These are phyloP conservation scores for Podila horticola DNA, from an alignment of 192 early-diverging fungal genomes.

Conservation along the genomic window DNA sequence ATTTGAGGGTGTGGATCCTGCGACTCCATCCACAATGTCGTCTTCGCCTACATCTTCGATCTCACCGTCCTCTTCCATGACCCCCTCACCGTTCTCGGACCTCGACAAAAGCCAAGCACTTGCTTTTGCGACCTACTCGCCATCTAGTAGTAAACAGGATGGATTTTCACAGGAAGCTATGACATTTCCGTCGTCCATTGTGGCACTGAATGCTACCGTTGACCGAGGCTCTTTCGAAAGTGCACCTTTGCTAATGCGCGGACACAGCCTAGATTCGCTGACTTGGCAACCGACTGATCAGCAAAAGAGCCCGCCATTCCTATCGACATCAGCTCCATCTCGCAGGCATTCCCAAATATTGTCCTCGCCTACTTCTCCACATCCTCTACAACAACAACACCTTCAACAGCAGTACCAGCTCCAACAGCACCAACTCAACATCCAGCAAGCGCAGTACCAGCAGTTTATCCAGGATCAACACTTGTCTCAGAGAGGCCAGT, in stretches of 20 bases:
- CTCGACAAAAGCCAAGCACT: not conserved
- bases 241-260: slow-evolving; percentile 14
- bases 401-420: not conserved
- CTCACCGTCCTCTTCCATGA: slow-evolving; percentile 15
- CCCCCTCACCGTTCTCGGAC: slow-evolving; percentile 5
- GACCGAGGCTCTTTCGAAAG: not conserved
- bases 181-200: not conserved
- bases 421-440: not conserved
- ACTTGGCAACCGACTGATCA: slow-evolving; percentile 1
- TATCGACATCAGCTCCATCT: not conserved
- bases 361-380: not conserved
- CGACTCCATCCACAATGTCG: not conserved
- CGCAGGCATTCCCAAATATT: slow-evolving; percentile 2
- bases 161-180: not conserved
- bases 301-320: not conserved
- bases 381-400: not conserved
- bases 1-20: not conserved
- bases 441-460: not conserved
- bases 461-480: not conserved
- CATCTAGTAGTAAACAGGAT: not conserved
- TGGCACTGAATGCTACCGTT: not conserved
- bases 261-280: slow-evolving; percentile 24
- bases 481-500: not conserved
- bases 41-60: slow-evolving; percentile 9
- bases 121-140: not conserved